Conservation (phyloP, 106 monocot genomes). For the Dioscorea dumetorum region DNA sequence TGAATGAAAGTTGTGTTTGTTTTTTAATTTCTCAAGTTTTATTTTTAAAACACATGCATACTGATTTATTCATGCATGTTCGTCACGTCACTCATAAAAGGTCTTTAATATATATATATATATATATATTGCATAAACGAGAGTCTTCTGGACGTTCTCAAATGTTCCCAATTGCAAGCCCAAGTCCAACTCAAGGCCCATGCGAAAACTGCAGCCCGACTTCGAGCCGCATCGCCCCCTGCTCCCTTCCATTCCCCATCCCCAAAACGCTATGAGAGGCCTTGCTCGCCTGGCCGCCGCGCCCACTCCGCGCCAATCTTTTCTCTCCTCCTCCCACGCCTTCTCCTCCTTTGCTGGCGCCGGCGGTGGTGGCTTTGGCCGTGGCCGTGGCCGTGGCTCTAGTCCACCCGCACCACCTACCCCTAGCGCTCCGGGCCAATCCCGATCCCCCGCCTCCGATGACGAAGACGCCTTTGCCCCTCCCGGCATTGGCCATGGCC, state of each 20-base stretch:
- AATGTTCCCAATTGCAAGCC: no score
- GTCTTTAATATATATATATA: no score
- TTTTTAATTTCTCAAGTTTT: no score
- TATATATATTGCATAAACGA: no score
- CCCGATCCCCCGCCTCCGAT: slow-evolving; percentile 1
- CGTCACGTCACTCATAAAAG: no score
- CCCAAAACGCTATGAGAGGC: slow-evolving; percentile 27
- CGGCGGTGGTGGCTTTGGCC: slow-evolving; percentile 25
- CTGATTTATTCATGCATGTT: no score
- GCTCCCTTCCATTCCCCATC: not conserved
- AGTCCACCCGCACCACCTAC: not conserved
- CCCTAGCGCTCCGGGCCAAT: slow-evolving; percentile 1
- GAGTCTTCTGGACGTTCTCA: no score
- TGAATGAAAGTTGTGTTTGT: no score
- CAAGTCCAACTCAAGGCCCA: no score
- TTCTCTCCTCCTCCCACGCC: slow-evolving; percentile 11
- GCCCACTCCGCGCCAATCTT: slow-evolving; percentile 8
- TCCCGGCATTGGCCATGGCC: slow-evolving; percentile 33
- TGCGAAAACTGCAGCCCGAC: no score
- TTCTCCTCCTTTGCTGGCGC: slow-evolving; percentile 21
- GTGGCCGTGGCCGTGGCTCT: slow-evolving; percentile 30
- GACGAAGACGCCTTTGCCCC: not conserved
- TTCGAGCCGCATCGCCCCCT: not conserved
- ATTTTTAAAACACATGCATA: no score
- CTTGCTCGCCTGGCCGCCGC: slow-evolving; percentile 18